phyloP scores from a whole-genome alignment of 1,284 basidiomycete genomes.

The Irpex rosettiformis region DNA sequence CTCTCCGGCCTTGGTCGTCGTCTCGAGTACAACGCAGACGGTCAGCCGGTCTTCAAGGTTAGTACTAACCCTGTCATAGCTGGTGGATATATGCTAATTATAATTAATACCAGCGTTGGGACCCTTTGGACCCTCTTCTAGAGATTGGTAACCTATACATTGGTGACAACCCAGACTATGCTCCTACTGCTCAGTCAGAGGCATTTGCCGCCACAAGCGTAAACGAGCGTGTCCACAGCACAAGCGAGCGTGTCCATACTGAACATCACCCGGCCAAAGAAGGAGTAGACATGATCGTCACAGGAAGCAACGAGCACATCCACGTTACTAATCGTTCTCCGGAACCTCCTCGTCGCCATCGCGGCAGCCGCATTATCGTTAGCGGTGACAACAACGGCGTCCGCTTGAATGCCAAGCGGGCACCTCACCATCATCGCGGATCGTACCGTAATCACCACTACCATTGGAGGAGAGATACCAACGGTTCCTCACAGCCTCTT shows the following conservation, averaged over 20 bases:
- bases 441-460: constrained; percentile 16
- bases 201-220: constrained; percentile 1
- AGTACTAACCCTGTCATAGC: not conserved
- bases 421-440: constrained; percentile 13
- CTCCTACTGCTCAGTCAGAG: not conserved
- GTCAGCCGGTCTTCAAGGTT: no score
- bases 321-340: constrained; percentile 15
- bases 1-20: constrained; percentile 16
- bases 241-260: constrained; percentile 5
- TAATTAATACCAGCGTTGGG: constrained; percentile 14
- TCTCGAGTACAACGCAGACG: not conserved
- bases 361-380: constrained; percentile 22
- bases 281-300: constrained; percentile 16
- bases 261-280: constrained; percentile 19
- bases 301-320: constrained; percentile 19
- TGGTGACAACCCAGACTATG: constrained; percentile 12
- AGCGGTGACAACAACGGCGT: constrained; percentile 24
- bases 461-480: constrained; percentile 9
- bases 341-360: constrained; percentile 15
- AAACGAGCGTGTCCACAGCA: constrained; percentile 6
- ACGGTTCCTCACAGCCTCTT: not conserved
- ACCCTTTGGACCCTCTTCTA: constrained; percentile 19
- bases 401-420: constrained; percentile 15
- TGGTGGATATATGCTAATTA: not conserved
- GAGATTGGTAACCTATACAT: constrained; percentile 23